Evolutionary conservation across 768 basidiomycete genomes (phyloP), one percentile per base, ranked within the genome.

Genomic region (Daedalea quercina): DNA sequence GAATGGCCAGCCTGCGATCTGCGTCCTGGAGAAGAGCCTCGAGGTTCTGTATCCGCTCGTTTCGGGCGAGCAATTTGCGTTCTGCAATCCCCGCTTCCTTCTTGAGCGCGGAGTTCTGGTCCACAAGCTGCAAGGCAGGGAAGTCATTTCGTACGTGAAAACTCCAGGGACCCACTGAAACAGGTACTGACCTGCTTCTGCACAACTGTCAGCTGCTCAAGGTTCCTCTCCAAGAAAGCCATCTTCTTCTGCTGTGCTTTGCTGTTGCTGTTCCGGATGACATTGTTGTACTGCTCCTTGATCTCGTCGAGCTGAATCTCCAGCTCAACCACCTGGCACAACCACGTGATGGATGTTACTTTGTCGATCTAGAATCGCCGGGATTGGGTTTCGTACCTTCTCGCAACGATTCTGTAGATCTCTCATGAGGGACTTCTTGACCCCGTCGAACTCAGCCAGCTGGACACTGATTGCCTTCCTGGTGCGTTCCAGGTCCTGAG

Each of bases 241-340:
- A 98, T 94, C 80, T 98, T 97, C 81, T 95, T 94, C 73, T 95
- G 92, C 61, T 99, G 96, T 7, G 95, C 92, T 69, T 95, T 94
- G 70, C 88, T 94, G 70, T 98, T 98, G 73, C 93, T 94, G 68
- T 96, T 96, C 57, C 92, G 87, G 63, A 96, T 94, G 54, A 98
- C 92, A 66, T 94, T 95, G 74, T 94, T 95, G 72, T 99, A 99
- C 66, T 98, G 94, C 70, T 99, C 96, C 69, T 90, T 91, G 69
- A 96, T 93, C 67, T 99, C 96, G 64, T 98, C 96, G 31, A 99
- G 76, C 67, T 97, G 94, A 58, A 99, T 98, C 70, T 99, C 96
- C 25, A 99, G 84, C 71, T 98, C 96, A 49, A 99, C 95, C 40
- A 99, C 96, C 94, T 96, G 57, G 44, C 55, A 57, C 47, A 42